These are phyloP conservation scores for Iris pallida DNA, from an alignment of 116 monocot species.

Conservation along the genomic window DNA sequence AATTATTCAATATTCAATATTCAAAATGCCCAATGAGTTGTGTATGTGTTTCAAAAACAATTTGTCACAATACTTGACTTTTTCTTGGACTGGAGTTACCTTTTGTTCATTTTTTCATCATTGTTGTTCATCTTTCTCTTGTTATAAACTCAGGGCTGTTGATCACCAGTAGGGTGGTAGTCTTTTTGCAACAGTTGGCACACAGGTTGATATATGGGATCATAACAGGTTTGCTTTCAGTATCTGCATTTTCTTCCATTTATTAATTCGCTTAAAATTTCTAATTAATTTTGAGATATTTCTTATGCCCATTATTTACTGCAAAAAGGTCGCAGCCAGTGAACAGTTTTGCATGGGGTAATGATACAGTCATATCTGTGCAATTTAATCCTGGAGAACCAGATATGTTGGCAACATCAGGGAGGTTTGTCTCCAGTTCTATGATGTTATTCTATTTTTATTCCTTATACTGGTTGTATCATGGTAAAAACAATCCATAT, in stretches of 20 bases:
- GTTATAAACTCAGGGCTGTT: constrained; percentile 49
- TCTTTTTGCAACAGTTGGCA: constrained; percentile 91
- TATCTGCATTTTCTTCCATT: constrained; percentile 5
- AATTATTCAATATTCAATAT: not conserved
- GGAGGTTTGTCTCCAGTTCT: constrained; percentile 76
- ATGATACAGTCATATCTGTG: constrained; percentile 71
- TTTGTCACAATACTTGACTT: too few relatives aligned
- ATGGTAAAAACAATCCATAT: too few relatives aligned
- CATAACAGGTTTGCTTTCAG: constrained; percentile 61
- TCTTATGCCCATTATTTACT: constrained; percentile 8
- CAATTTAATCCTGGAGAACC: constrained; percentile 89
- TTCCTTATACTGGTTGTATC: too few relatives aligned
- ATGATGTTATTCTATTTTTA: too few relatives aligned
- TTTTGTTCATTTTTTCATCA: not conserved
- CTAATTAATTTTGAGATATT: too few relatives aligned
- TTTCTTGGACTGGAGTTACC: too few relatives aligned
- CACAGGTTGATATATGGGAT: constrained; percentile 99
- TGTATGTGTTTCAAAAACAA: too few relatives aligned
- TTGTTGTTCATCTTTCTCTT: not conserved
- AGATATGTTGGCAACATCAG: constrained; percentile 69
- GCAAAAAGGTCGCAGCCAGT: constrained; percentile 73
- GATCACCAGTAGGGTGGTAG: constrained; percentile 89
- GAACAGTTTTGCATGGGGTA: constrained; percentile 83
- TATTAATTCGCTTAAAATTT: too few relatives aligned
- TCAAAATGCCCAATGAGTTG: too few relatives aligned